Base-by-base conservation (phyloP, 2,329 filamentous ascomycete species). In the Epichloe brachyelytri region DNA sequence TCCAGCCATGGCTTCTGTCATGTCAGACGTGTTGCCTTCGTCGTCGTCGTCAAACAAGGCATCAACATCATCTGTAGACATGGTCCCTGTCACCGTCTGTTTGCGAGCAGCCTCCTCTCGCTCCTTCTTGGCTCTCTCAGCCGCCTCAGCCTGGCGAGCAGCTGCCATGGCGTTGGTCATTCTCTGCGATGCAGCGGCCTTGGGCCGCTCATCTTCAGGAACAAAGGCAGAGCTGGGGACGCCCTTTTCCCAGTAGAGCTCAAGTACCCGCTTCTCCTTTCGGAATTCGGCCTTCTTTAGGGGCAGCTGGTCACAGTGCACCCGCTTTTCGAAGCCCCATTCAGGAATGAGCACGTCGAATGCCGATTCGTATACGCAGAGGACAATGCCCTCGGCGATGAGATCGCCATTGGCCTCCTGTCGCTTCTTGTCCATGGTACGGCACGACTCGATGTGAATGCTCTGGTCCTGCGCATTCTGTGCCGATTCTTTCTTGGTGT, bases 231-330 rank as follows among this genome's bases (percentile, higher is more conserved):
- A 96, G 56, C 90, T 97, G 30, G 91, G 88, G 7, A 97, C 89
- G 45, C 93, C 93, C 79, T 97, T 98, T 82, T 98, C 93, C 93
- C 93, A 98, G 76, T 96, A 98, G 15, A 98, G 79, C 71, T 98
- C 93, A 45, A 98, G 77, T 33, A 97, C 81, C 51, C 93, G 83
- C 72, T 90, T 88, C 65, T 95, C 89, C 77, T 97, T 97, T 69
- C 94, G 83, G 71, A 93, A 98, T 66, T 98, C 93, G n/a, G 93
- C 93, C 77, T 98, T 98, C 79, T 97, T 91, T 59, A 98, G 74
- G 33, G 93, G 93, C 65, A 98, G 77, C 74, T 98, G 93, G 64
- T 98, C 93, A 65, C 93, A 98, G 71, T 98, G 93, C 49, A 98
- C 93, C 57, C 93, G 88, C 81, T 98, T 98, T 76, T 98, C 93